Base-by-base conservation (phyloP, 2,329 filamentous ascomycete genomes). In the Myriosclerotinia scirpicola region DNA sequence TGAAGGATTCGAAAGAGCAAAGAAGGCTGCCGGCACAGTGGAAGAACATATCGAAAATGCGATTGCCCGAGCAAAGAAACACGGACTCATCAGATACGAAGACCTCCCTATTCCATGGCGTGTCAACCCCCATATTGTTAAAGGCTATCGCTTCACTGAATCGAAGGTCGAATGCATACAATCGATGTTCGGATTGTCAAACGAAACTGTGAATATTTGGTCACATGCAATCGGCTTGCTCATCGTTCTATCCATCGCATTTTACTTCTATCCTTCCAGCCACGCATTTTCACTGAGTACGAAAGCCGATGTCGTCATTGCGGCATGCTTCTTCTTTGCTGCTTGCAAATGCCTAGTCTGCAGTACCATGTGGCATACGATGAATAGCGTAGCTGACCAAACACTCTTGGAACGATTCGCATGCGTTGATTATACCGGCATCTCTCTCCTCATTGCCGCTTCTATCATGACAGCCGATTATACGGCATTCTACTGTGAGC, bases 381-480 rank as follows among this genome's bases (percentile, higher is more conserved):
- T 99, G 93, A 97, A 94, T 81, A 92, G 92, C 73, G 96, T 98
- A 65, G 93, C 94, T 22, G 91, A 96, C 72, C 89, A 96, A 74
- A 87, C 88, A 26, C 86, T 96, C 53, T 90, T 99, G 80, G 95
- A 96, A 77, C 90, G 93, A 69, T 98, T 99, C 75, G 95, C 95
- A 22, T 99, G 95, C 77, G 93, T 99, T 67, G 95, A 99, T 78
- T 99, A 99, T 80, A 98, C 95, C 0, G 95, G 95, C 65, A 99
- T 99, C 72, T 97, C 93, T 1, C 83, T 99, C 61, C 85, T 99
- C 36, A 95, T 99, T 63, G 92, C 95, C 2, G 93, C 95, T 12
- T 96, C 92, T 66, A 99, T 99, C 80, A 92, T 98, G 85, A 97
- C 95, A 2, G 97, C 93, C 46, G 95, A 99, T 78, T 99, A 98